These are phyloP conservation scores for Spathaspora girioi DNA, from an alignment of 805 yeast species.

Conservation along the genomic window DNA sequence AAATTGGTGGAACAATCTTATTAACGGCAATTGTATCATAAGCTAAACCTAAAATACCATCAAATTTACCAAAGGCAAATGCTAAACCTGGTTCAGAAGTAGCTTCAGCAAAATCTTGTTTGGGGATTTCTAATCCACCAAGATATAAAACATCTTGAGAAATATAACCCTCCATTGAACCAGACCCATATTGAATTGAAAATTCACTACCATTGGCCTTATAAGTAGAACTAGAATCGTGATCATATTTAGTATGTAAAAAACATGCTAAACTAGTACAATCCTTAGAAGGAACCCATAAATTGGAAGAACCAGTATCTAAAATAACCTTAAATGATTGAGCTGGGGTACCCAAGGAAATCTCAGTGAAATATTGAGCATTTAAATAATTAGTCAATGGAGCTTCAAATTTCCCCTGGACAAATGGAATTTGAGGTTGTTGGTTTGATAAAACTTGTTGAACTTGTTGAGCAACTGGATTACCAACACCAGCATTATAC, in stretches of 20 bases:
- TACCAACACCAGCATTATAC: constrained; percentile 36
- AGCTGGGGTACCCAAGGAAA: constrained; percentile 87
- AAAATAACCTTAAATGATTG: constrained; percentile 90
- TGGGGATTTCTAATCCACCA: constrained; percentile 80
- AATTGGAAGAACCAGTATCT: constrained; percentile 95
- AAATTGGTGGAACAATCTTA: constrained; percentile 88
- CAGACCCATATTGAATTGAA: constrained; percentile 87
- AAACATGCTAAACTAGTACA: constrained; percentile 95
- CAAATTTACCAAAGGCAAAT: constrained; percentile 97
- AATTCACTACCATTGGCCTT: constrained; percentile 84
- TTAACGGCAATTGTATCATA: constrained; percentile 89
- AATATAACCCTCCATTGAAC: constrained; percentile 86
- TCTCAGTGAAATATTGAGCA: constrained; percentile 95
- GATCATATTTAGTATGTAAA: constrained; percentile 89
- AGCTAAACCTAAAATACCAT: constrained; percentile 94
- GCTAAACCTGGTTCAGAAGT: constrained; percentile 97
- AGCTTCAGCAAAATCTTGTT: constrained; percentile 96
- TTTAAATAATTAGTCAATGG: constrained; percentile 92
- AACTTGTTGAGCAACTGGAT: constrained; percentile 13
- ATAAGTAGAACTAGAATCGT: constrained; percentile 75
- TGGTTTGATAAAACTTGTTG: constrained; percentile 6
- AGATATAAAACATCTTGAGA: constrained; percentile 79
- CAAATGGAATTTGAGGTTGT: constrained; percentile 42
- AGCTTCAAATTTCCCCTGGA: constrained; percentile 53
- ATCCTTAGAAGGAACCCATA: constrained; percentile 91